Evolutionary conservation across 2,329 filamentous ascomycete species (phyloP), one percentile per base, ranked within the genome.

Genomic region (Chalara sp.): DNA sequence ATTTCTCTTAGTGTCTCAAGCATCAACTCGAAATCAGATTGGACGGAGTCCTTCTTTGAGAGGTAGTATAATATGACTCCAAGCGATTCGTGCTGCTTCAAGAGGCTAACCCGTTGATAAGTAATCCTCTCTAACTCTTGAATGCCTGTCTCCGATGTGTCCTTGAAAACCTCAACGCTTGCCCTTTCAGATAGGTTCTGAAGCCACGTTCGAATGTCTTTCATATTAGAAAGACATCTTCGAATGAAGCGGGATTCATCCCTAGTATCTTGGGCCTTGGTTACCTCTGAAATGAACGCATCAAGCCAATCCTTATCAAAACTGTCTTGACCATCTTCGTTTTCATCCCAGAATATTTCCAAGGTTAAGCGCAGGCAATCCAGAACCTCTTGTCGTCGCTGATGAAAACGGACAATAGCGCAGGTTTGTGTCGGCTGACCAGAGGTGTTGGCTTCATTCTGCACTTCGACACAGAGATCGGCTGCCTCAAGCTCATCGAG

Each of bases 401-500:
- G 84, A 68, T 99, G 92, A 68, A 95, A 96, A 57, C 84, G 82
- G 63, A 97, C 87, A 57, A 96, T 80, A 53, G 87, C 87, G 59
- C 86, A 86, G 65, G 91, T 84, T 49, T 89, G 76, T 53, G 88
- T 76, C 3, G 88, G 78, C 29, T 88, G 81, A 54, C 89, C 89
- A 5, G 90, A 74, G 12, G 80, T 74, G 43, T 80, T 75, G 12
- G 82, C 76, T 59, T 91, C 84, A 37, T 82, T 78, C 64, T 88
- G 80, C 13, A 87, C 83, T 50, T 85, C 83, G 47, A 95, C 72
- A 51, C 95, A 81, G 46, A 93, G 79, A 58, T 79, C 78, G 7
- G 89, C 87, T 13, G 92, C 86, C 61, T 93, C 81, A 51, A 95
- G 67, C 69, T 99, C 95, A 69, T 99, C 91, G 48, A 99, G 76